Conservation (phyloP, 352 stramenopile genomes). For the Thraustochytrium striatum region DNA sequence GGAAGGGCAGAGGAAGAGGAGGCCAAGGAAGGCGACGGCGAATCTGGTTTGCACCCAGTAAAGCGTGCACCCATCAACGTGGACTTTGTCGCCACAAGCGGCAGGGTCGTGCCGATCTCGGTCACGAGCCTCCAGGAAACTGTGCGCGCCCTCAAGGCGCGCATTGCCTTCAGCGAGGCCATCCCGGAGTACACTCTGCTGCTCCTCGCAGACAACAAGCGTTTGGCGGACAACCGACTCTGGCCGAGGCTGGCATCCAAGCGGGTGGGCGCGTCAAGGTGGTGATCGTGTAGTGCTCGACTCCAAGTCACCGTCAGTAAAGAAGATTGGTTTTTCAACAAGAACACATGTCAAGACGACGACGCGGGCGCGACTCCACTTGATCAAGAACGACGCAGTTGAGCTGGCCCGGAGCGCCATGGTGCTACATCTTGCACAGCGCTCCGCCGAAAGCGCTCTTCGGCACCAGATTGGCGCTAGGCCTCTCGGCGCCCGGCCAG, state of each 20-base stretch:
- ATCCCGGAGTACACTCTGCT: not conserved
- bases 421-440: too few species aligned
- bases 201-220: not conserved
- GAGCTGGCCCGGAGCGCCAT: too few species aligned
- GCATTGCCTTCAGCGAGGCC: conserved; percentile 24
- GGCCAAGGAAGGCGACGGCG: not conserved
- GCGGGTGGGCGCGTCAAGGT: conserved; percentile 20
- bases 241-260: not conserved
- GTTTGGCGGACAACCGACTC: not conserved
- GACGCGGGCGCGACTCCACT: too few species aligned
- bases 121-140: not conserved
- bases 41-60: not conserved
- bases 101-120: not conserved
- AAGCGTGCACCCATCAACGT: not conserved
- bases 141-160: not conserved
- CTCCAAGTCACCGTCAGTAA: too few species aligned
- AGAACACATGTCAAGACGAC: too few species aligned
- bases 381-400: too few species aligned
- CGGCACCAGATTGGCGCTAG: too few species aligned
- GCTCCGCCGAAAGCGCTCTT: too few species aligned
- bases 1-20: too few species aligned
- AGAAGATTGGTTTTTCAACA: too few species aligned
- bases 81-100: not conserved
- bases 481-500: too few species aligned
- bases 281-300: not conserved